phyloP scores from a whole-genome alignment of 495 filamentous ascomycete species.

The Penicillium salamii region DNA sequence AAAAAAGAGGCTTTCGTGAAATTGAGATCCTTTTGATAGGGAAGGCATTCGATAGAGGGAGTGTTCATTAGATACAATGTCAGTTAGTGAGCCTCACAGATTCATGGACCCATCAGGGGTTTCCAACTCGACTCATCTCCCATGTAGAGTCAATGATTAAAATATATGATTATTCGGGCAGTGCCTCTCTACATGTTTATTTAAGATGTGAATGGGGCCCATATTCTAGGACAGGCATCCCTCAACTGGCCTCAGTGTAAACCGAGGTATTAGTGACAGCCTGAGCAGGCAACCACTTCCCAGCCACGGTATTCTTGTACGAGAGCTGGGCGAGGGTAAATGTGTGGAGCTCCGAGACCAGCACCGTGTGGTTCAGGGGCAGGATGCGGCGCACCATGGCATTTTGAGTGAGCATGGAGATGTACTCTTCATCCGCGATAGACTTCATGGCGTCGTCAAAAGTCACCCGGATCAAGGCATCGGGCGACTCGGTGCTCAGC shows the following conservation, averaged over 20 bases:
- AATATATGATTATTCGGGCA: too few relatives aligned
- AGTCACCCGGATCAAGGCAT: slow-evolving; percentile 21
- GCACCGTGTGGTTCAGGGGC: slow-evolving; percentile 7
- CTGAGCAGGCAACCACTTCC: slow-evolving; percentile 13
- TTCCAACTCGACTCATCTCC: too few relatives aligned
- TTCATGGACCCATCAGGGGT: too few relatives aligned
- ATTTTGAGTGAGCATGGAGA: slow-evolving; percentile 15
- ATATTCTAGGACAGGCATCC: too few relatives aligned
- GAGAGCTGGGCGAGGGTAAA: slow-evolving; percentile 15
- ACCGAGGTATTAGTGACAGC: slow-evolving; percentile 4
- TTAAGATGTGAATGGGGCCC: too few relatives aligned
- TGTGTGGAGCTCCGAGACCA: slow-evolving; percentile 13
- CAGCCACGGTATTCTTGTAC: slow-evolving; percentile 15
- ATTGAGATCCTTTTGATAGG: too few relatives aligned
- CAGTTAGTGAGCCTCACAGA: too few relatives aligned
- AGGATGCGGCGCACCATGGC: slow-evolving; percentile 14
- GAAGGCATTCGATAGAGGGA: too few relatives aligned
- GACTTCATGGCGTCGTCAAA: slow-evolving; percentile 8
- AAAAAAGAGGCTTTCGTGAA: too few relatives aligned
- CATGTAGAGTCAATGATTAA: too few relatives aligned
- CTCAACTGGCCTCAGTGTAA: slow-evolving; percentile 10
- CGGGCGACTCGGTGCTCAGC: slow-evolving; percentile 21
- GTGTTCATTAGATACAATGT: too few relatives aligned
- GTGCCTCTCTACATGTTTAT: too few relatives aligned
- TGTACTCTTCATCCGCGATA: slow-evolving; percentile 12